phyloP scores from a whole-genome alignment of 129 eudicot genomes.

The Lactuca saligna region DNA sequence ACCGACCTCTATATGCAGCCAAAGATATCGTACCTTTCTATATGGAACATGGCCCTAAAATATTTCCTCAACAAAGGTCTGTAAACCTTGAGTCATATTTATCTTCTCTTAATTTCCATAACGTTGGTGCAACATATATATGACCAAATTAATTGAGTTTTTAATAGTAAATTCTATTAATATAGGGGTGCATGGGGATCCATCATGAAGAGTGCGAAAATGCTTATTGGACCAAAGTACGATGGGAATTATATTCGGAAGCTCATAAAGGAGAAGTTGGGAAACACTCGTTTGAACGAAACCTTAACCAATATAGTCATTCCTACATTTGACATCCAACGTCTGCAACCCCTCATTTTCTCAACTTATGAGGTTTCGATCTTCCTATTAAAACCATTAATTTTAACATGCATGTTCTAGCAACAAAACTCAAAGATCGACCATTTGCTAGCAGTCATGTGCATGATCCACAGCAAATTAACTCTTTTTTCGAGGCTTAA shows the following conservation, averaged over 20 bases:
- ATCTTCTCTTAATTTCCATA: background rate
- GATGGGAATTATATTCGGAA: conserved; percentile 51
- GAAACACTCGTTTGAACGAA: conserved; percentile 40
- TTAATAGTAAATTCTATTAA: background rate
- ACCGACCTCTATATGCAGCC: conserved; percentile 58
- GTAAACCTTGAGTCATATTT: too few relatives aligned
- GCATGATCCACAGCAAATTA: too few relatives aligned
- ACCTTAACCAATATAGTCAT: conserved; percentile 64
- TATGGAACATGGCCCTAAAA: conserved; percentile 50
- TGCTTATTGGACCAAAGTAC: conserved; percentile 45
- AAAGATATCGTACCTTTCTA: conserved; percentile 60
- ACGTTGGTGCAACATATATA: background rate
- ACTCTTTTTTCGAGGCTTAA: background rate
- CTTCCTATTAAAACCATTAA: background rate
- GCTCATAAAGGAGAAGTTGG: conserved; percentile 35
- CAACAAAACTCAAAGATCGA: background rate
- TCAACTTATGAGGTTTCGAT: conserved; percentile 52
- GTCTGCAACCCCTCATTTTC: conserved; percentile 57
- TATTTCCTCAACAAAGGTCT: conserved; percentile 53
- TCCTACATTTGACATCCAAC: conserved; percentile 62
- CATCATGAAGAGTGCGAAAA: conserved; percentile 6
- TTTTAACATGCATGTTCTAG: background rate
- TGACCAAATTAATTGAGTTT: background rate
- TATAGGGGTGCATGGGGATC: conserved; percentile 32
- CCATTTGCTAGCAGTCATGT: background rate